Conservation (phyloP, 495 filamentous ascomycete species). For the Aspergillus steynii region DNA sequence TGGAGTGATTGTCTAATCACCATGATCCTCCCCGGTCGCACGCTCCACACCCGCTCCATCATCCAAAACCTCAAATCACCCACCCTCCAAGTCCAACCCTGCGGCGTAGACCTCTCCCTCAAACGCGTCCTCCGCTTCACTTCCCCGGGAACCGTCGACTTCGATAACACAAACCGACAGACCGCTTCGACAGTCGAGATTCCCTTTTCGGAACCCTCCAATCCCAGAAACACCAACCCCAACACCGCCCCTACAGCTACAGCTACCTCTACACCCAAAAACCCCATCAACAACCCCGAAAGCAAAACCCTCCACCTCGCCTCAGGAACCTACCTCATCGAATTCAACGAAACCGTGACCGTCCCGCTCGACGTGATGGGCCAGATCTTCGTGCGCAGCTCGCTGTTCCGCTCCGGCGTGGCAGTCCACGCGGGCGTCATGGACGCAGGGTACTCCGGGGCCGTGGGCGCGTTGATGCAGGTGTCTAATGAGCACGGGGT, state of each 20-base stretch:
- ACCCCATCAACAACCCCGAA: neutral
- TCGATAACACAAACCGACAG: conserved; percentile 40
- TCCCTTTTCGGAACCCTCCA: conserved; percentile 14
- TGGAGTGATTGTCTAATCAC: neutral
- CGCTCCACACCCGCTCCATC: conserved; percentile 27
- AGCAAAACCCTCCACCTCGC: conserved; percentile 22
- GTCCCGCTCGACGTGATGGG: conserved; percentile 44
- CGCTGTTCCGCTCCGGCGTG: conserved; percentile 43
- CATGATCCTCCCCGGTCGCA: conserved; percentile 28
- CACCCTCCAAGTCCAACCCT: conserved; percentile 41
- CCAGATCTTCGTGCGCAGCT: conserved; percentile 36
- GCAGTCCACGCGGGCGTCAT: conserved; percentile 42
- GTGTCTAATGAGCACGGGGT: conserved; percentile 41
- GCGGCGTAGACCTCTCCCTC: conserved; percentile 45
- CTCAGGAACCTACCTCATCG: conserved; percentile 42
- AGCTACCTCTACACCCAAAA: neutral
- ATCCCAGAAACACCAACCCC: no score
- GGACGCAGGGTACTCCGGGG: conserved; percentile 50
- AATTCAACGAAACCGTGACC: conserved; percentile 48
- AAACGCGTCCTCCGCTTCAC: conserved; percentile 34
- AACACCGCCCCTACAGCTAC: neutral
- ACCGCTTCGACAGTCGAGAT: conserved; percentile 27
- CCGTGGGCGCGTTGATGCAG: conserved; percentile 43
- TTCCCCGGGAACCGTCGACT: conserved; percentile 43
- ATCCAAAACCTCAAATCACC: conserved; percentile 31